These are phyloP conservation scores for Teratosphaeriaceae sp. DNA, from an alignment of 2,329 filamentous ascomycete species.

Conservation along the genomic window DNA sequence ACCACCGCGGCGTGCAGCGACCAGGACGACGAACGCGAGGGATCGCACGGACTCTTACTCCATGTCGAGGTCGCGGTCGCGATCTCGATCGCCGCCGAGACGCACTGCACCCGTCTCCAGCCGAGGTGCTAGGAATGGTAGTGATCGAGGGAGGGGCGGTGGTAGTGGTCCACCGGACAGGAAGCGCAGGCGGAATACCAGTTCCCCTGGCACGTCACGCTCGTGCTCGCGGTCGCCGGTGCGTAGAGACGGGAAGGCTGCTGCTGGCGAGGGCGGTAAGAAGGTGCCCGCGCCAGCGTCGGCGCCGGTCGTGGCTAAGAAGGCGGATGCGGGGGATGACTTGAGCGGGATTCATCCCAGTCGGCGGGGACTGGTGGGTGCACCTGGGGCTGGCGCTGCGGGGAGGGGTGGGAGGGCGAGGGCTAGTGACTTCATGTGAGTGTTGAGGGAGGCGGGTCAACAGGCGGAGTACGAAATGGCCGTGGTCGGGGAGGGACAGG, in stretches of 20 bases:
- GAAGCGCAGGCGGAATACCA: slow-evolving; percentile 24
- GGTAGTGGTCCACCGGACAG: slow-evolving; percentile 10
- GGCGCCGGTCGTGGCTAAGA: slow-evolving; percentile 6
- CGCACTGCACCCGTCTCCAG: slow-evolving; percentile 2
- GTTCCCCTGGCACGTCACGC: slow-evolving; percentile 21
- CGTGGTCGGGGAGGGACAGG: too few species aligned
- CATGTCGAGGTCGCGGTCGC: slow-evolving; percentile 16
- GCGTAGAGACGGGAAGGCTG: slow-evolving; percentile 9
- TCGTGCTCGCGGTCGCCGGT: slow-evolving; percentile 18
- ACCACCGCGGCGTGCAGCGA: slow-evolving; percentile 6
- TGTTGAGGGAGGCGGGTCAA: too few species aligned
- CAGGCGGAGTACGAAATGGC: too few species aligned
- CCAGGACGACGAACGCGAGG: not conserved
- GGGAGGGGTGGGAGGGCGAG: slow-evolving; percentile 16
- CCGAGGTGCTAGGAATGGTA: not conserved
- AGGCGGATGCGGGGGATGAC: slow-evolving; percentile 18
- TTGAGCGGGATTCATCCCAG: slow-evolving; percentile 30
- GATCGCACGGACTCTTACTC: not conserved
- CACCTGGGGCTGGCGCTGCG: slow-evolving; percentile 6
- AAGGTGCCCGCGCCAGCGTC: slow-evolving; percentile 3
- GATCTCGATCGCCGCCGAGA: slow-evolving; percentile 1
- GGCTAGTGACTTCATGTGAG: slow-evolving; percentile 24
- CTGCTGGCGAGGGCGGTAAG: slow-evolving; percentile 2
- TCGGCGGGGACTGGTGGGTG: slow-evolving; percentile 27
- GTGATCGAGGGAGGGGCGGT: not conserved